phyloP scores from a whole-genome alignment of 768 basidiomycete species.

The Tulasnella sp. region DNA sequence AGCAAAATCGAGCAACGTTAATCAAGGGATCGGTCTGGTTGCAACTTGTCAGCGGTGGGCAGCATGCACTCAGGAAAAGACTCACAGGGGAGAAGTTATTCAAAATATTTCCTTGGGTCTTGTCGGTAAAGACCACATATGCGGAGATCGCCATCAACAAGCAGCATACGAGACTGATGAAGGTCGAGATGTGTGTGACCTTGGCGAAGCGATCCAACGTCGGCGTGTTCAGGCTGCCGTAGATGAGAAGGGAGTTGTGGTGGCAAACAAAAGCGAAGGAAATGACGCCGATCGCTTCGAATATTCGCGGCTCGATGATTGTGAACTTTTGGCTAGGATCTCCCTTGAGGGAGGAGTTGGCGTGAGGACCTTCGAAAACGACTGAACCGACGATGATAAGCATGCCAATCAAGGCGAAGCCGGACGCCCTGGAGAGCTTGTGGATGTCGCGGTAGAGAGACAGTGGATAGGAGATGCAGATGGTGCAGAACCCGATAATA shows the following conservation, averaged over 20 bases:
- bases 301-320: conserved; percentile 64
- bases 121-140: conserved; percentile 81
- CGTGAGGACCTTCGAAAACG: conserved; percentile 67
- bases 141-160: conserved; percentile 72
- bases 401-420: conserved; percentile 88
- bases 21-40: conserved; percentile 68
- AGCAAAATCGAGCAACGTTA: conserved; percentile 88
- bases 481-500: conserved; percentile 76
- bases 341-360: conserved; percentile 61
- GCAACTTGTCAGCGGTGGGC: background rate
- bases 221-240: conserved; percentile 82
- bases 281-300: conserved; percentile 96
- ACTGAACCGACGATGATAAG: conserved; percentile 81
- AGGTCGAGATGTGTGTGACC: conserved; percentile 87
- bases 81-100: conserved; percentile 80
- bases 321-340: conserved; percentile 62
- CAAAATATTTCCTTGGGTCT: conserved; percentile 87
- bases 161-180: conserved; percentile 74
- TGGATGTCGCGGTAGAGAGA: conserved; percentile 96
- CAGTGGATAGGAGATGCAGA: conserved; percentile 84
- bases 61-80: conserved; percentile 3
- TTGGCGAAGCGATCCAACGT: conserved; percentile 86
- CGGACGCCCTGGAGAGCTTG: conserved; percentile 86
- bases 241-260: conserved; percentile 94
- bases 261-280: conserved; percentile 93